Evolutionary conservation across 768 basidiomycete genomes (phyloP), one percentile per base, ranked within the genome.

Genomic region (Agrocybe chaxingu): DNA sequence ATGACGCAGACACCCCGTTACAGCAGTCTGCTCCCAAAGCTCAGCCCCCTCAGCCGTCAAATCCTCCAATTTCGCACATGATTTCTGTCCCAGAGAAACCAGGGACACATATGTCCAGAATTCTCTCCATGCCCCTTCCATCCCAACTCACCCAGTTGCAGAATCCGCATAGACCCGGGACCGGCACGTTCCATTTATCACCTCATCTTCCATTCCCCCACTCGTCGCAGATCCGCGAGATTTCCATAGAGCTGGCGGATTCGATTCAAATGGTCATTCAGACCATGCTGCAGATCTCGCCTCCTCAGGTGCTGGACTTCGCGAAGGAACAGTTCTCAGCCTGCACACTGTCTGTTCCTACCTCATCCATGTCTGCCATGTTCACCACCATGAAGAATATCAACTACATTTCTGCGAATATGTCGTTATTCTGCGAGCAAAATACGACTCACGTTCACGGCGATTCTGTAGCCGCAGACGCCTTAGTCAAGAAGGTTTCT

Each of bases 291-390:
- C 92, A 95, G 60, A 76, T 97, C 55, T 90, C 90, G 0, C 93
- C 94, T 3, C 82, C 88, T 0, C 95, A 98, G 66, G 72, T 97
- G 13, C 78, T 97, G 41, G 93, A 97, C 63, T 83, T 89, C n/a
- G 85, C 88, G 2, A 95, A 90, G 66, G 94, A 98, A 62, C 93
- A 94, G 63, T 89, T 93, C 62, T 88, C 93, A 1, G 87, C 91
- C 19, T 96, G 91, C 65, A 81, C 92, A 1, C 68, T 98, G 19
- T 85, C 90, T 34, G 81, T 97, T 39, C 95, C 94, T 8, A 89
- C 89, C 0, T 81, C 92, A 5, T 91, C 87, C 56, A 78, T 98
- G 68, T 89, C 90, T 12, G 90, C 92, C 35, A 77, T 98, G 65
- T 81, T 97, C 65, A 91, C 90, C 12, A 80, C 87, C 35, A 92